Base-by-base conservation (phyloP, 2,329 filamentous ascomycete species). In the Exophiala aquamarina region DNA sequence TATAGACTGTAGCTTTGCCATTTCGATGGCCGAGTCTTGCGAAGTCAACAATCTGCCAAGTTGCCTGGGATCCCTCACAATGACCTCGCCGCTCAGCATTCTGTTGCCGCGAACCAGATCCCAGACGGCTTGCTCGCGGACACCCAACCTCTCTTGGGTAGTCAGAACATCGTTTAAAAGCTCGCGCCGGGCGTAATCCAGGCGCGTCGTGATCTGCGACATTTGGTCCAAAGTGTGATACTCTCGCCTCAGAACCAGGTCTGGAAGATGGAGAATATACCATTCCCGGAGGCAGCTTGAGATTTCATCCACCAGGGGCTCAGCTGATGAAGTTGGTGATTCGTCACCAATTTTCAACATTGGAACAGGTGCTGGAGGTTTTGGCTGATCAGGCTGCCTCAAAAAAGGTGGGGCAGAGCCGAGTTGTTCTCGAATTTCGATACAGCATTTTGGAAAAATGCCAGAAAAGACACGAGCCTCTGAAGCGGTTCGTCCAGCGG, bases 271-370 rank as follows among this genome's bases (percentile, higher is more conserved):
- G 14, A 91, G 95, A 15, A 93, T 95, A 70, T 98, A 92, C 94
- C 93, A 98, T 77, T 98, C 93, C 59, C 93, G 83, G 54, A 98
- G 72, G 65, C 93, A 98, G 3, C 91, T 96, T 11, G 93, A 91
- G 60, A 98, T 97, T 67, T 98, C 93, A 68, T 98, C 93, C 18
- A 98, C 91, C 52, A 98, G 70, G 2, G 93, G 93, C 66, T 98
- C 94, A 7, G 87, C 84, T 13, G 81, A 76, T 4, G 90, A 96
- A 0, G 89, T 95, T 1, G 91, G 89, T 2, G 90, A 95, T 72
- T 98, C 93, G 63, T 98, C 93, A 49, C 93, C 93, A 65, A 98
- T 92, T 68, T 96, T 95, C 43, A 98, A 78, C 87, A 97, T 93
- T 3, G 93, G 93, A 7, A 98, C 91, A 0, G 93, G 93, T 9